These are phyloP conservation scores for Tulasnella sp. DNA, from an alignment of 768 basidiomycete species.

Conservation along the genomic window DNA sequence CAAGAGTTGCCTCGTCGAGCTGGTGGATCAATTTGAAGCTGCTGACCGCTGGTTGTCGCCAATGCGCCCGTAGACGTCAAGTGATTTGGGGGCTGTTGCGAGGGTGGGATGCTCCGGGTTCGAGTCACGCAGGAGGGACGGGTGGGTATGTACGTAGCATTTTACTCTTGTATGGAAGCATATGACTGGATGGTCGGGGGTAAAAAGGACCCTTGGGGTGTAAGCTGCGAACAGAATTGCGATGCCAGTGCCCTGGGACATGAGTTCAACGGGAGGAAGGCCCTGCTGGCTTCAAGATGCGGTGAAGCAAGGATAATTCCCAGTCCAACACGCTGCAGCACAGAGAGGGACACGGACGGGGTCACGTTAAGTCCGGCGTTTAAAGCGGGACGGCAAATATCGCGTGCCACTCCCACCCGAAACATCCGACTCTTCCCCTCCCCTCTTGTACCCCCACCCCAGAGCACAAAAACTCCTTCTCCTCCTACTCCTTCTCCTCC, in stretches of 20 bases:
- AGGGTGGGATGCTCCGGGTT: constrained; percentile 11
- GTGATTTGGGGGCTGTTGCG: neutral
- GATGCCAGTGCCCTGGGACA: neutral
- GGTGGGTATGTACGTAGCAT: constrained; percentile 19
- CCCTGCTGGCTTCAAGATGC: neutral
- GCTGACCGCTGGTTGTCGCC: constrained; percentile 94
- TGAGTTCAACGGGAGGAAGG: neutral
- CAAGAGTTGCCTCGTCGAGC: constrained; percentile 75
- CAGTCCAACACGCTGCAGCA: constrained; percentile 1
- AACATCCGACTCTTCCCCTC: constrained; percentile 28
- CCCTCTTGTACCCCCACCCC: constrained; percentile 21
- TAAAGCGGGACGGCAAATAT: constrained; percentile 17
- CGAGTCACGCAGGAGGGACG: neutral
- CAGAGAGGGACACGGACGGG: constrained; percentile 13
- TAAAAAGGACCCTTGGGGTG: constrained; percentile 11
- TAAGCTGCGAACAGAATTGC: neutral
- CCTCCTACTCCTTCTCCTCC: neutral
- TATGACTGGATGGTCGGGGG: constrained; percentile 6
- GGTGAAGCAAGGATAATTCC: neutral
- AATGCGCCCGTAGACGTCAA: constrained; percentile 66
- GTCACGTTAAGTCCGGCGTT: constrained; percentile 12
- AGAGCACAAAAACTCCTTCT: constrained; percentile 4
- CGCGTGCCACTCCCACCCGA: constrained; percentile 18
- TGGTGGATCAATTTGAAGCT: constrained; percentile 95
- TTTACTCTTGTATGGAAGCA: neutral